Evolutionary conservation across 179 eudicot genomes (phyloP), one percentile per base, ranked within the genome.

Genomic region (Sideroxylon spinosum): DNA sequence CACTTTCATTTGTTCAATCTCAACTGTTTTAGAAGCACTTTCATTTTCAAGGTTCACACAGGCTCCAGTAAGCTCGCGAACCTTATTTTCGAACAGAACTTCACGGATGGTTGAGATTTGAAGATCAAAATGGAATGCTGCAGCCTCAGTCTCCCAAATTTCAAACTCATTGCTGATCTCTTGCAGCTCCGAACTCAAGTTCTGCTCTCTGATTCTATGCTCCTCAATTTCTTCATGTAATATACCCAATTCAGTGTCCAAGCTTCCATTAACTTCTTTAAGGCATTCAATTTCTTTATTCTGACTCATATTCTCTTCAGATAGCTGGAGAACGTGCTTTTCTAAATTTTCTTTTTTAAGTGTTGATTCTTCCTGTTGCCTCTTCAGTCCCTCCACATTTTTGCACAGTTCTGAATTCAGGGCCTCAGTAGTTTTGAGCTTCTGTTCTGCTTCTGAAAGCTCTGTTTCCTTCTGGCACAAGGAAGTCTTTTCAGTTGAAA

Each of bases 101-200:
- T 93, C 98, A 44, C 90, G 85, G 26, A 91, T 74, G 37, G 87
- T 83, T n/a, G 99, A 95, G 56, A 91, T 82, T 80, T 95, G 99
- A 82, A 95, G 94, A 89, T 95, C 99, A 71, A 95, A 95, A 80
- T 88, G 88, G 79, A 95, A 95, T 12, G 94, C 79, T 28, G 95
- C 77, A 44, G 99, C 99, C 79, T 95, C 99, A 53, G 93, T 90
- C 67, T 95, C 99, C 94, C 97, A 93, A 22, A 95, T 86, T 84
- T 93, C 93, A 84, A 86, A 92, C 80, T 91, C 98, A 71, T 87
- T 83, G 83, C 86, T 87, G 70, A 85, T 88, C 82, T 91, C 96
- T 56, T 87, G 87, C 63, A 95, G 87, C 87, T 95, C 97, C 1
- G 88, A 89, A 64, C 83, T 81, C 83, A 91, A 85, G 64, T 86